Base-by-base conservation (phyloP, 495 filamentous ascomycete species). In the Xylaria intraflava region DNA sequence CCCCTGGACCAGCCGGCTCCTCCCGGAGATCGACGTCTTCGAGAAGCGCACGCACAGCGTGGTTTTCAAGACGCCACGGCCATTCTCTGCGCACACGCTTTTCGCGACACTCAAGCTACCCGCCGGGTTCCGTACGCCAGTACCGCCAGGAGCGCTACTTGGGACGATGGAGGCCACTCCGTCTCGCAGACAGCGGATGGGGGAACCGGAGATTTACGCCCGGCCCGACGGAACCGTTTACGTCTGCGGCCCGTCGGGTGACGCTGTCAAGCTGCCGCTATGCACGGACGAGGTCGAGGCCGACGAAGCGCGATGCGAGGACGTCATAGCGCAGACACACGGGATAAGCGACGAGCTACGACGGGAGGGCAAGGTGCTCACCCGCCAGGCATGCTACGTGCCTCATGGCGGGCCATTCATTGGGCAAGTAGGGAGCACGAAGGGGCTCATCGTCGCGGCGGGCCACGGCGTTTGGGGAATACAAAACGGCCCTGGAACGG, bases 391-490 rank as follows among this genome's bases (percentile, higher is more conserved):
- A 29, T 95, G 89, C 62, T 95, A 94, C 62, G 66, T 95, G 27
- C 89, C 89, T 1, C 80, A 83, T 12, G 70, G 67, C 35, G 89
- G 88, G 0, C 90, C 89, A 17, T 69, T 90, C 49, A 80, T 94
- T 39, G 90, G 86, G 0, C 62, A 81, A 55, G 86, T 88, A 22
- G 78, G 81, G 5, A 44, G 16, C 3, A 80, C 82, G 2, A 83
- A 85, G 52, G 89, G 89, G 0, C 64, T 93, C 17, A 72, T 89
- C 40, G 72, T 95, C 57, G 89, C 90, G 6, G 78, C 86, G 7
- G 89, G 89, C 12, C 89, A 95, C 69, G 91, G 85, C 1, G 93
- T 89, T 65, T 94, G 89, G 89, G 89, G 89, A 8, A 93, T 95
- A 49, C 89, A 93, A 65, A 95, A 95, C 71, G 87, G 81, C 24